Evolutionary conservation across 164 flowering plant genomes (phyloP).

Genomic region (Akebia trifoliata): DNA sequence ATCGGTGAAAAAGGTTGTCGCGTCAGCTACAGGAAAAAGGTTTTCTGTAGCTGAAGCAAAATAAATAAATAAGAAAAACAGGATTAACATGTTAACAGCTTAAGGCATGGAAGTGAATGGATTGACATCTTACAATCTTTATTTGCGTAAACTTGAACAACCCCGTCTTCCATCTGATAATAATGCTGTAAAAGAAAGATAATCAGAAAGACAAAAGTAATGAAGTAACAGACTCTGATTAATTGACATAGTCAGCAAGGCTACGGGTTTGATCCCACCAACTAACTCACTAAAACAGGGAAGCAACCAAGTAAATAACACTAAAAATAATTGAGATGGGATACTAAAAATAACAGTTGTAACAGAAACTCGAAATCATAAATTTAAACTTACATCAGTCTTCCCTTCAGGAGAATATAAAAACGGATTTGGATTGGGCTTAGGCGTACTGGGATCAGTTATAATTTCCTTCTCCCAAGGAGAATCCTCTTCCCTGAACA

Average conservation of each 20-base stretch:
- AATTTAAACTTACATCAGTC: conserved; percentile 56
- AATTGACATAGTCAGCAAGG: too few relatives aligned
- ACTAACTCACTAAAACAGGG: not conserved
- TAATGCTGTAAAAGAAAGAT: conserved; percentile 40
- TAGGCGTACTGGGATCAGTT: conserved; percentile 92
- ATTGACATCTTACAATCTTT: conserved; percentile 35
- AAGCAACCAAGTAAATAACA: not conserved
- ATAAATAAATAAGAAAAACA: not conserved
- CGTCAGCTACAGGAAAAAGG: conserved; percentile 62
- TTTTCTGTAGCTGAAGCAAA: conserved; percentile 38
- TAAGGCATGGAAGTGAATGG: not conserved
- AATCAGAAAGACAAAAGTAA: not conserved
- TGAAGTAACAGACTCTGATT: not conserved
- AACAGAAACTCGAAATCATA: not conserved
- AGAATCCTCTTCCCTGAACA: conserved; percentile 72
- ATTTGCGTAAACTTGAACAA: conserved; percentile 63
- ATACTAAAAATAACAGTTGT: not conserved
- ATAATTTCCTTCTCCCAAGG: conserved; percentile 92
- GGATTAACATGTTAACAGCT: not conserved
- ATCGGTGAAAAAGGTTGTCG: conserved; percentile 76
- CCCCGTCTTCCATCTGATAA: conserved; percentile 80
- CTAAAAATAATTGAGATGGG: not conserved
- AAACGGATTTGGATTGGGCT: conserved; percentile 81
- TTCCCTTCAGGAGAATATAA: conserved; percentile 57
- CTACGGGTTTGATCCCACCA: too few relatives aligned